Percentiles rank a stretch among this genome's conserved stretches.
Evolutionary conservation across 2,329 filamentous ascomycete genomes (phyloP).

Genomic region (Gliomastix tumulicola): DNA sequence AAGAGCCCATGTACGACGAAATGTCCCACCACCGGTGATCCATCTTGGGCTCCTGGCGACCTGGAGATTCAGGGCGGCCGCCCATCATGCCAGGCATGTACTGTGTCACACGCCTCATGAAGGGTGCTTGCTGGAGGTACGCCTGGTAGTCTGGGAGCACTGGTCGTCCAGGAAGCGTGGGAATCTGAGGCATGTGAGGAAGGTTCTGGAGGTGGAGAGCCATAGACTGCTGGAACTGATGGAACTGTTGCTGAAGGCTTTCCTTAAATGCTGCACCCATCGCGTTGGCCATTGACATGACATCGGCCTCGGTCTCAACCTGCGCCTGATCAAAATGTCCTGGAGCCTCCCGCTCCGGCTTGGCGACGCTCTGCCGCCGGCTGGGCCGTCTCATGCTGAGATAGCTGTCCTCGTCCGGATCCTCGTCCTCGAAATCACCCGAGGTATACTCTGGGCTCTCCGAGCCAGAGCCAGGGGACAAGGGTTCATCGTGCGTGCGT

Average conservation of each 20-base stretch:
- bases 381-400: slow-evolving; percentile 26
- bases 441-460: slow-evolving; percentile 38
- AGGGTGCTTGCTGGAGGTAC: slow-evolving; percentile 49
- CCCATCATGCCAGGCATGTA: slow-evolving; percentile 60
- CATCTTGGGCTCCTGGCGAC: slow-evolving; percentile 29
- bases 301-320: neutral
- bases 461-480: slow-evolving; percentile 33
- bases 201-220: slow-evolving; percentile 57
- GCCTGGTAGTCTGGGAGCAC: slow-evolving; percentile 66
- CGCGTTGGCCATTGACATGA: slow-evolving; percentile 39
- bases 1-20: slow-evolving; percentile 44
- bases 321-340: slow-evolving; percentile 20
- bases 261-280: slow-evolving; percentile 67
- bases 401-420: slow-evolving; percentile 27
- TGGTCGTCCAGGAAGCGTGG: slow-evolving; percentile 48
- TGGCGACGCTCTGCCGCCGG: slow-evolving; percentile 18
- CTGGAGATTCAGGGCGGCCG: slow-evolving; percentile 40
- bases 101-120: slow-evolving; percentile 66
- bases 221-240: slow-evolving; percentile 69
- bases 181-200: slow-evolving; percentile 47
- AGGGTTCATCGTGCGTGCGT: slow-evolving; percentile 21
- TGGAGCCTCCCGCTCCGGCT: no score
- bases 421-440: slow-evolving; percentile 33
- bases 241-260: slow-evolving; percentile 65
- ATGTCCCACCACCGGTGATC: slow-evolving; percentile 63